A percentile compares a stretch with the other conserved stretches of the same genome.
These are phyloP conservation scores for Withania somnifera DNA, from an alignment of 305 asterid species.

Conservation along the genomic window DNA sequence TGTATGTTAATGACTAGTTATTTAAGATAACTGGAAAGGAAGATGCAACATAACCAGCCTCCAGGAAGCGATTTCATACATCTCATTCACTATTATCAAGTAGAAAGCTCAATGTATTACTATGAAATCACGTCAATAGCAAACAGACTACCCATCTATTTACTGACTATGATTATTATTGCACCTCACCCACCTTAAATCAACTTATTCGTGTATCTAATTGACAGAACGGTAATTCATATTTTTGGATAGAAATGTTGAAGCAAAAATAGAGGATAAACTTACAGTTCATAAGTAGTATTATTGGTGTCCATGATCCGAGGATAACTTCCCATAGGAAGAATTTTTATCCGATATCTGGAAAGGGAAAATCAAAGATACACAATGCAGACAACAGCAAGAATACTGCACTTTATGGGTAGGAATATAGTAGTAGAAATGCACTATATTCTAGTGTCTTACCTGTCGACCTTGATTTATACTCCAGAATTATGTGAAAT, in stretches of 20 bases:
- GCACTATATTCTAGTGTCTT: neutral
- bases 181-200: neutral
- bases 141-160: neutral
- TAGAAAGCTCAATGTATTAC: neutral
- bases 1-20: neutral
- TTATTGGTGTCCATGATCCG: constrained; percentile 83
- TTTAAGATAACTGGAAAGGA: neutral
- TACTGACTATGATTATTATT: neutral
- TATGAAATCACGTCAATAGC: neutral
- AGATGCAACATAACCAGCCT: neutral
- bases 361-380: constrained; percentile 27
- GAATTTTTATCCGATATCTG: constrained; percentile 87
- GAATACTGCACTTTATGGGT: neutral
- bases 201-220: neutral
- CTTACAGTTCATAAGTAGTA: constrained; percentile 92
- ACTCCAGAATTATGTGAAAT: neutral
- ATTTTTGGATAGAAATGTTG: neutral
- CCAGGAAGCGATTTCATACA: neutral
- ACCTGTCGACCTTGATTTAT: neutral
- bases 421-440: no score
- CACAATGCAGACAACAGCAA: constrained; percentile 8
- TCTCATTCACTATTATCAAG: neutral
- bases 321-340: constrained; percentile 99
- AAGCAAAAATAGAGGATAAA: neutral
- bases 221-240: neutral